These are phyloP conservation scores for Butyriboletus appendiculatus DNA, from an alignment of 1,284 basidiomycete species.

Conservation along the genomic window DNA sequence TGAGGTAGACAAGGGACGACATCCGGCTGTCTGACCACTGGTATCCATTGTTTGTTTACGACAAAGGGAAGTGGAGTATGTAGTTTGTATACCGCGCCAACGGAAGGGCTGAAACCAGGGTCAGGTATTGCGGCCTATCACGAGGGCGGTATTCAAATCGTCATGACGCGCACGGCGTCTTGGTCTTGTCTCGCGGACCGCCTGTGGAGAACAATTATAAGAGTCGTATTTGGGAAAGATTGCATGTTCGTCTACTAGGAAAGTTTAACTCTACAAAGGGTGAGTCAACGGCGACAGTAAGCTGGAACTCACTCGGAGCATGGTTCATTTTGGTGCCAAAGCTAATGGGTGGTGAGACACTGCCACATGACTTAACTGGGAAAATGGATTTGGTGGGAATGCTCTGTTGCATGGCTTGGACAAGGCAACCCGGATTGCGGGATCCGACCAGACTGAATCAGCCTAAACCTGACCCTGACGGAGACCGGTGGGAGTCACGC, in stretches of 20 bases:
- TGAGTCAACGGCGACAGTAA: conserved; percentile 21
- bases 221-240: conserved; percentile 3
- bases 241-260: neutral
- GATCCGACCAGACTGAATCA: conserved; percentile 13
- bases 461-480: conserved; percentile 15
- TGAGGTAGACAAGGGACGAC: conserved; percentile 1
- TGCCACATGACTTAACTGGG: conserved; percentile 2
- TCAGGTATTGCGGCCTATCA: neutral
- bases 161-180: too few species aligned
- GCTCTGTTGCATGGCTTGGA: neutral
- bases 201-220: conserved; percentile 13
- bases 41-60: neutral
- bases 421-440: conserved; percentile 16
- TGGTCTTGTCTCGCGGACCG: conserved; percentile 5
- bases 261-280: conserved; percentile 12
- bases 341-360: conserved; percentile 5
- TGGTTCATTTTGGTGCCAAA: neutral
- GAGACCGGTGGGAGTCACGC: conserved; percentile 17
- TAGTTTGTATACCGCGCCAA: neutral
- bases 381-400: conserved; percentile 1
- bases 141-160: too few species aligned
- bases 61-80: neutral
- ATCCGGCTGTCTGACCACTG: neutral
- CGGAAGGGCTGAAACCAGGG: conserved; percentile 19
- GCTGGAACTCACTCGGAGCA: conserved; percentile 3